Evolutionary conservation across 352 stramenopile genomes (phyloP).

Genomic region (Pythium grandisporangium): DNA sequence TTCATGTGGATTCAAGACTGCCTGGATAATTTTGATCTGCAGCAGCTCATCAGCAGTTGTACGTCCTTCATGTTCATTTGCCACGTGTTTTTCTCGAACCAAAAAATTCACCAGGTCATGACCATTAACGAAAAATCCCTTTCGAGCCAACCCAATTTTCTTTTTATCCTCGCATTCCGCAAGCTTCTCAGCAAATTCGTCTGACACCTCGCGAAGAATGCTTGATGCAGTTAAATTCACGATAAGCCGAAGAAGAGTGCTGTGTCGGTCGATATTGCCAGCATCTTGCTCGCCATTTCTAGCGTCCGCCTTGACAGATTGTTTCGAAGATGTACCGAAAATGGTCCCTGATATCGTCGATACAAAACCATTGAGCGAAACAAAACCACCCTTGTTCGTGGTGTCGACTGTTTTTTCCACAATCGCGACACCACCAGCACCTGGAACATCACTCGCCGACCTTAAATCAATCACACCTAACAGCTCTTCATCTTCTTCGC

Average conservation of each 20-base stretch:
- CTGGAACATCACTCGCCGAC: slow-evolving; percentile 51
- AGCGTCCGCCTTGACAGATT: slow-evolving; percentile 27
- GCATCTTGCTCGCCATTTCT: slow-evolving; percentile 28
- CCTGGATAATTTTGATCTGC: slow-evolving; percentile 52
- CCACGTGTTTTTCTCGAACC: slow-evolving; percentile 37
- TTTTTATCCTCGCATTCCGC: slow-evolving; percentile 18
- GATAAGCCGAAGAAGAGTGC: slow-evolving; percentile 50
- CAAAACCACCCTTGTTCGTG: slow-evolving; percentile 45
- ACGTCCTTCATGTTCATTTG: slow-evolving; percentile 55
- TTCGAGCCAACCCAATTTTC: slow-evolving; percentile 27
- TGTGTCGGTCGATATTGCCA: slow-evolving; percentile 34
- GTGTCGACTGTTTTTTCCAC: slow-evolving; percentile 67
- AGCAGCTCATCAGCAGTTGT: slow-evolving; percentile 72
- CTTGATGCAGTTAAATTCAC: slow-evolving; percentile 68
- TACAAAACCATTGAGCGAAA: slow-evolving; percentile 73
- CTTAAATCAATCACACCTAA: slow-evolving; percentile 78
- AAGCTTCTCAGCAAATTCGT: slow-evolving; percentile 41
- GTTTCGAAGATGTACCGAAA: slow-evolving; percentile 50
- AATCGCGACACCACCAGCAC: slow-evolving; percentile 69
- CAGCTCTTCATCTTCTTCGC: slow-evolving; percentile 76
- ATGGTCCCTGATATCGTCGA: slow-evolving; percentile 73
- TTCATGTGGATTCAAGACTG: slow-evolving; percentile 12
- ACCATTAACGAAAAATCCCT: slow-evolving; percentile 73
- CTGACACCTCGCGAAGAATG: slow-evolving; percentile 46
- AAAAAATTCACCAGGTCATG: slow-evolving; percentile 72